phyloP scores from a whole-genome alignment of 768 basidiomycete species.

The Astraeus odoratus region DNA sequence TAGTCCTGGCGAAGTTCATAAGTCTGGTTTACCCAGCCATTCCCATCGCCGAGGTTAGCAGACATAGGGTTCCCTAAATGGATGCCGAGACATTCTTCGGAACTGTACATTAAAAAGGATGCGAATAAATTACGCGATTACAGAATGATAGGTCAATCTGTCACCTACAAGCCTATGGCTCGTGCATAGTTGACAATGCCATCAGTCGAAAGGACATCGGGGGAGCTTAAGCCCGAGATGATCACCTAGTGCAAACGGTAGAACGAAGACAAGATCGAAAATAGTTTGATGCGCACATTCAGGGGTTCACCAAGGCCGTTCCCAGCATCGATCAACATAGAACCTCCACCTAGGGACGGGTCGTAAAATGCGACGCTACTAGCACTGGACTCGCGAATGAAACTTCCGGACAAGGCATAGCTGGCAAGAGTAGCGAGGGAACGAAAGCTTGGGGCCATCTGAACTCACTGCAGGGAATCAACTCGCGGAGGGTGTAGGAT shows the following conservation, averaged over 20 bases:
- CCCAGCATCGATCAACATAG: conserved; percentile 34
- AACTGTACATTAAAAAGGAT: conserved; percentile 23
- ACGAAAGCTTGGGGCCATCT: background rate
- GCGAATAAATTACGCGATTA: background rate
- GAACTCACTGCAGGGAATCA: background rate
- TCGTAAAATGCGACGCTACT: conserved; percentile 25
- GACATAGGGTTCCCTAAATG: conserved; percentile 31
- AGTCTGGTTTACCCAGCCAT: conserved; percentile 38
- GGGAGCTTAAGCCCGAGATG: conserved; percentile 57
- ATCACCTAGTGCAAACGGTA: conserved; percentile 37
- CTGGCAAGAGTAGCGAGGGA: background rate
- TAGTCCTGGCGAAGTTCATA: conserved; percentile 40
- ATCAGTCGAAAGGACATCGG: conserved; percentile 45
- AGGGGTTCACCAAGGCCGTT: conserved; percentile 37
- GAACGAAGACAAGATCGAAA: background rate
- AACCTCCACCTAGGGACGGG: conserved; percentile 33
- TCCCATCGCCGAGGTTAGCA: conserved; percentile 44
- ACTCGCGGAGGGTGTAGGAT: background rate
- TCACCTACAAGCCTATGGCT: conserved; percentile 55
- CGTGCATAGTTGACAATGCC: conserved; percentile 55
- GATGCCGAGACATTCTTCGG: conserved; percentile 32
- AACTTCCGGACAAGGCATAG: background rate
- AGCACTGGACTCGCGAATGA: background rate
- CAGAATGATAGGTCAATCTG: background rate
- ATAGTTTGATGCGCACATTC: conserved; percentile 27